A percentile compares a stretch with the other conserved stretches of the same genome.
Evolutionary conservation across 2,329 filamentous ascomycete genomes (phyloP).

Genomic region (Paecilomyces variotii): DNA sequence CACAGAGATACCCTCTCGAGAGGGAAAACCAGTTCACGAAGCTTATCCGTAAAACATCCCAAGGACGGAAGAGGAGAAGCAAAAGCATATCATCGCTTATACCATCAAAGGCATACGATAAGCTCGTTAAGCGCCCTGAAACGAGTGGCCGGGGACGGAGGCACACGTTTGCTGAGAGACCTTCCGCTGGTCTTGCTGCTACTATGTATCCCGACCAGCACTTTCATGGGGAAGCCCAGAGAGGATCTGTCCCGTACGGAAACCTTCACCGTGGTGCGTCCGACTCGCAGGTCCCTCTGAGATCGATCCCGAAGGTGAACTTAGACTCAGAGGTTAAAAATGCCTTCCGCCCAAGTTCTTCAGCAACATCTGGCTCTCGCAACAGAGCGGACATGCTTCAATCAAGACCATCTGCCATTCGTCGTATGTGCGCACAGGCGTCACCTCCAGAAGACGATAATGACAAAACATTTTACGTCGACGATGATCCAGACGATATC

Average conservation of each 20-base stretch:
- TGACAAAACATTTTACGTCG: constrained; percentile 12
- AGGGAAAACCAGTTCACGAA: constrained; percentile 25
- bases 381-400: not conserved
- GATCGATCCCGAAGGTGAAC: constrained; percentile 6
- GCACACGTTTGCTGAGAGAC: constrained; percentile 34
- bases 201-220: constrained; percentile 8
- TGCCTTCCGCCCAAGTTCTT: constrained; percentile 22
- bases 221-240: not conserved
- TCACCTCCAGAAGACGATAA: constrained; percentile 15
- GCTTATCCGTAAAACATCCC: constrained; percentile 23
- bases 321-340: constrained; percentile 10
- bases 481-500: constrained; percentile 28
- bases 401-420: not conserved
- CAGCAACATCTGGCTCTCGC: not conserved
- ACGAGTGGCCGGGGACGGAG: constrained; percentile 21
- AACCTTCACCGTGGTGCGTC: not conserved
- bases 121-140: constrained; percentile 12
- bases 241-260: not conserved
- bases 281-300: constrained; percentile 1
- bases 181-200: constrained; percentile 22
- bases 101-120: constrained; percentile 12
- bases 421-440: constrained; percentile 17
- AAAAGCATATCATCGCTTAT: constrained; percentile 18
- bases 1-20: constrained; percentile 7
- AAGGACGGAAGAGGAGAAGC: constrained; percentile 13